A percentile compares a stretch with the other conserved stretches of the same genome.
Evolutionary conservation across 129 eudicot genomes (phyloP).

Genomic region (Dittrichia graveolens): DNA sequence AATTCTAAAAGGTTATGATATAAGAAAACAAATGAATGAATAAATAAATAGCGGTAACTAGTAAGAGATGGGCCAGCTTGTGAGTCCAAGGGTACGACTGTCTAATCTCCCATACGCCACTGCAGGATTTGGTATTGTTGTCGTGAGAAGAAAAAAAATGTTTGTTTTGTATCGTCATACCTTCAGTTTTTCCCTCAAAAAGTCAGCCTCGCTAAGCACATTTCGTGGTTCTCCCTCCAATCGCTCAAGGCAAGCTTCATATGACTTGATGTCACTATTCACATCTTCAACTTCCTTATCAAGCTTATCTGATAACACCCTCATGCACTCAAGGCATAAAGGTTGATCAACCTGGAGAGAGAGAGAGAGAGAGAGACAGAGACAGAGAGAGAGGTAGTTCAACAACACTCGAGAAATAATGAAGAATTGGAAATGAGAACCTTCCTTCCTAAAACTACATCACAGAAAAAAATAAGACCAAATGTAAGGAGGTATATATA

Average conservation of each 20-base stretch:
- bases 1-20: neutral
- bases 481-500: neutral
- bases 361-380: neutral
- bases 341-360: slow-evolving; percentile 82
- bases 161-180: slow-evolving; percentile 19
- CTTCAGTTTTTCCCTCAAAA: slow-evolving; percentile 91
- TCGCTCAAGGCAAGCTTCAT: slow-evolving; percentile 88
- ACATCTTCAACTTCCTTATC: slow-evolving; percentile 99
- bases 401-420: neutral
- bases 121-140: no score
- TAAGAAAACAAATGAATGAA: neutral
- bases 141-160: no score
- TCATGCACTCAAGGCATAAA: slow-evolving; percentile 96
- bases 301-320: slow-evolving; percentile 88
- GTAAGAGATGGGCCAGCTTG: neutral
- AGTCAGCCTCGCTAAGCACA: slow-evolving; percentile 83
- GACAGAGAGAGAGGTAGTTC: neutral
- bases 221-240: slow-evolving; percentile 85
- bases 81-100: no score
- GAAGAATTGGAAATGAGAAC: no score
- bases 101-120: no score
- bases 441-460: no score
- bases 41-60: neutral
- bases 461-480: no score
- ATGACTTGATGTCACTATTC: slow-evolving; percentile 83